Evolutionary conservation across 2,329 filamentous ascomycete species (phyloP).

Genomic region (Fusarium albidum): DNA sequence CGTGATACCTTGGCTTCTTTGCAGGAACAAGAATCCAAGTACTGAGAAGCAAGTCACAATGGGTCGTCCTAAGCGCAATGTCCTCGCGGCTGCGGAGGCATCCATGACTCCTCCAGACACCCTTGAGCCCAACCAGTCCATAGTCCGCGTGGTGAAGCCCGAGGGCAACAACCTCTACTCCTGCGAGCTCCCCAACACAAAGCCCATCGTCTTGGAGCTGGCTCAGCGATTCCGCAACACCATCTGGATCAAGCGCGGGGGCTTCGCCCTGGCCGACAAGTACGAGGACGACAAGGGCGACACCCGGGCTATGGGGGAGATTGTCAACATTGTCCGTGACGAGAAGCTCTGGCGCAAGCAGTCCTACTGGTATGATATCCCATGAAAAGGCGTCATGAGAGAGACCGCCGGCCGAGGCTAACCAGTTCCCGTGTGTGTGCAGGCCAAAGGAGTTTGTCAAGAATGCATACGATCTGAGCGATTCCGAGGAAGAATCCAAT

Average conservation of each 20-base stretch:
- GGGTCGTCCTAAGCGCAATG: slow-evolving; percentile 69
- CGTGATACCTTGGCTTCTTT: not conserved
- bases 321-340: slow-evolving; percentile 90
- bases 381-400: not conserved
- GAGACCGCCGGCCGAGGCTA: slow-evolving; percentile 30
- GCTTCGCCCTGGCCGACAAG: slow-evolving; percentile 82
- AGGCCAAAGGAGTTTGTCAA: slow-evolving; percentile 86
- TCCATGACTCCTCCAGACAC: slow-evolving; percentile 65
- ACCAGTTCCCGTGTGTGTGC: slow-evolving; percentile 14
- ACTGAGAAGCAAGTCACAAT: slow-evolving; percentile 29
- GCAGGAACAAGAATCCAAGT: not conserved
- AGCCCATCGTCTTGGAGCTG: slow-evolving; percentile 79
- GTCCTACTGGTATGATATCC: slow-evolving; percentile 74
- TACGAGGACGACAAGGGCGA: slow-evolving; percentile 71
- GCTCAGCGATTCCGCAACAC: slow-evolving; percentile 87
- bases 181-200: slow-evolving; percentile 74
- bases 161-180: slow-evolving; percentile 91
- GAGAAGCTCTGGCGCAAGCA: slow-evolving; percentile 93
- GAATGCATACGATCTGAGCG: slow-evolving; percentile 66
- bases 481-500: slow-evolving; percentile 79
- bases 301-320: slow-evolving; percentile 86
- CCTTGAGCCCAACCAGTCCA: slow-evolving; percentile 68
- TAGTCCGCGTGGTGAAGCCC: slow-evolving; percentile 82
- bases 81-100: slow-evolving; percentile 81
- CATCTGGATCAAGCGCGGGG: slow-evolving; percentile 91